These are phyloP conservation scores for Fusarium gaditjirri DNA, from an alignment of 2,329 filamentous ascomycete genomes.

Conservation along the genomic window DNA sequence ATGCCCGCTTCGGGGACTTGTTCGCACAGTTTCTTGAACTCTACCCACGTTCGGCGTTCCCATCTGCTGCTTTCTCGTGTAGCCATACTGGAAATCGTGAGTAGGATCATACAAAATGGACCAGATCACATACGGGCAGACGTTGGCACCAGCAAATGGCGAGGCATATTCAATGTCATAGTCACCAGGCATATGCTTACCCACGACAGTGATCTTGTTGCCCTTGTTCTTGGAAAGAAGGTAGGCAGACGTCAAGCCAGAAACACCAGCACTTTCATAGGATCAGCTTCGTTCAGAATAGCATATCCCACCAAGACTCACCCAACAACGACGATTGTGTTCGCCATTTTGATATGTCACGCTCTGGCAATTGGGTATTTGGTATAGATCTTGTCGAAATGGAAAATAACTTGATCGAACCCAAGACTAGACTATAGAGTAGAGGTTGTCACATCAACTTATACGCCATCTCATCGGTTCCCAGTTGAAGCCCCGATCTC, in stretches of 20 bases:
- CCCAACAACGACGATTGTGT: conserved; percentile 50
- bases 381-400: neutral
- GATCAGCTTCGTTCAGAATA: neutral
- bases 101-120: neutral
- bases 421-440: neutral
- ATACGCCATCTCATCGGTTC: conserved; percentile 10
- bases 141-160: conserved; percentile 88
- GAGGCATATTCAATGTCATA: conserved; percentile 92
- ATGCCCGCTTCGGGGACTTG: conserved; percentile 81
- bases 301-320: conserved; percentile 28
- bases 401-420: neutral
- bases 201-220: conserved; percentile 73
- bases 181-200: conserved; percentile 94
- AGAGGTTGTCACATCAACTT: conserved; percentile 19
- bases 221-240: conserved; percentile 57
- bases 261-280: conserved; percentile 57
- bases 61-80: conserved; percentile 58
- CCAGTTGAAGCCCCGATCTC: conserved; percentile 31
- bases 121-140: conserved; percentile 70
- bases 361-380: neutral
- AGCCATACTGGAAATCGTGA: conserved; percentile 55
- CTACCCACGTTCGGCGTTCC: conserved; percentile 73
- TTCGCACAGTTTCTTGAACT: conserved; percentile 67
- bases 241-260: conserved; percentile 62
- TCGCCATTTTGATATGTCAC: conserved; percentile 40